phyloP scores from a whole-genome alignment of 2,329 filamentous ascomycete species.

The Fusarium aywerte region DNA sequence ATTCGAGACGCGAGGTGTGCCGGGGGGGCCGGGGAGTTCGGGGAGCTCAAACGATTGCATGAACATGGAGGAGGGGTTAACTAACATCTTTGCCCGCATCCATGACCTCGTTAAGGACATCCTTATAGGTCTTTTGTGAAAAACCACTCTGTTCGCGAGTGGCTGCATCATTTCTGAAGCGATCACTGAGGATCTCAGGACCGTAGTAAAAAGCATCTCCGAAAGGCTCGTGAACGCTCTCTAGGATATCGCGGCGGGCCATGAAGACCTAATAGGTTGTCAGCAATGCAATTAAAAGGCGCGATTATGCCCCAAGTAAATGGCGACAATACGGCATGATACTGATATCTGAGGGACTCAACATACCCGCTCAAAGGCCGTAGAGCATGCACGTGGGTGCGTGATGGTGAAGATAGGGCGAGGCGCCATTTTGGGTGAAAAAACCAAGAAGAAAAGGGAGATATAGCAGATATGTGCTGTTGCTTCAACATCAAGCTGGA shows the following conservation, averaged over 20 bases:
- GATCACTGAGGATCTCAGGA: slow-evolving; percentile 82
- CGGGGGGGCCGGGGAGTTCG: slow-evolving; percentile 35
- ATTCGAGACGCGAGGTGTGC: slow-evolving; percentile 21
- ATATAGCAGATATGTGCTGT: slow-evolving; percentile 45
- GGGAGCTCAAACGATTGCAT: slow-evolving; percentile 33
- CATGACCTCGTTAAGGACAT: slow-evolving; percentile 81
- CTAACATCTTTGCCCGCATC: slow-evolving; percentile 78
- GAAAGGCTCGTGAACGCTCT: slow-evolving; percentile 94
- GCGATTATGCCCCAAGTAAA: not conserved
- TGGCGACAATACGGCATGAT: not conserved
- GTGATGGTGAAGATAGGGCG: slow-evolving; percentile 89
- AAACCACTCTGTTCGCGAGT: slow-evolving; percentile 72
- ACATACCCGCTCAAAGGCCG: slow-evolving; percentile 92
- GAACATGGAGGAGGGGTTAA: slow-evolving; percentile 29
- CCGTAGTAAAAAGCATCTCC: slow-evolving; percentile 97
- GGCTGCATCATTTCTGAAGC: slow-evolving; percentile 77
- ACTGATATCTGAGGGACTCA: not conserved
- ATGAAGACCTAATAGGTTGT: slow-evolving; percentile 81
- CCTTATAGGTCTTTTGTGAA: slow-evolving; percentile 75
- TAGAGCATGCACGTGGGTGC: slow-evolving; percentile 94
- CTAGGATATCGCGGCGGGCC: slow-evolving; percentile 84
- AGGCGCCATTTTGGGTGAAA: slow-evolving; percentile 67
- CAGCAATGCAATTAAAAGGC: not conserved
- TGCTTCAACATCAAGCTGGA: slow-evolving; percentile 43
- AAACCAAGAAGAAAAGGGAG: slow-evolving; percentile 46